A percentile compares a stretch with the other conserved stretches of the same genome.
Evolutionary conservation across 306 rosid genomes (phyloP).

Genomic region (Cotoneaster glaucophyllus): DNA sequence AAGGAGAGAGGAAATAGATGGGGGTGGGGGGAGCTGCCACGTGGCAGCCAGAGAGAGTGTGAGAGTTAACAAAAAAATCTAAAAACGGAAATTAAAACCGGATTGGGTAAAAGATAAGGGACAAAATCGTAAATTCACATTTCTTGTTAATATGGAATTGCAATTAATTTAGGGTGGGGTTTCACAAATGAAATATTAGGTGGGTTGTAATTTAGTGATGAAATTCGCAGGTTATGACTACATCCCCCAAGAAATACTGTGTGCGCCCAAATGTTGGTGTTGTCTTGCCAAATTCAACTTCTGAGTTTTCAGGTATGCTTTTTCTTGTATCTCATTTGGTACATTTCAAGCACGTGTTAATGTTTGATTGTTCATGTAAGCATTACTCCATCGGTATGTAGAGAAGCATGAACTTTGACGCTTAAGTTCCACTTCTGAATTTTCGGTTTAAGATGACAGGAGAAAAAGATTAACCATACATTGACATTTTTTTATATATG

Average conservation of each 20-base stretch:
- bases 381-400: background rate
- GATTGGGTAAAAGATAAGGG: too few relatives aligned
- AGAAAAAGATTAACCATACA: background rate
- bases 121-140: too few relatives aligned
- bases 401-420: background rate
- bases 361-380: background rate
- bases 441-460: background rate
- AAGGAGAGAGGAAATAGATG: too few relatives aligned
- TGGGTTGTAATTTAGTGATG: background rate
- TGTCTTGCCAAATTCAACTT: constrained; percentile 53
- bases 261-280: constrained; percentile 91
- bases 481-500: background rate
- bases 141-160: too few relatives aligned
- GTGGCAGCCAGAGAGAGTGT: too few relatives aligned
- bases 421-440: background rate
- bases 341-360: background rate
- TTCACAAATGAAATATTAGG: background rate
- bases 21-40: too few relatives aligned
- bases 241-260: constrained; percentile 83
- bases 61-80: too few relatives aligned
- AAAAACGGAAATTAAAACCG: too few relatives aligned
- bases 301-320: constrained; percentile 66
- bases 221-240: constrained; percentile 76
- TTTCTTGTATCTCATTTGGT: background rate
- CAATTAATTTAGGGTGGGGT: too few relatives aligned